Base-by-base conservation (phyloP, 2,329 filamentous ascomycete species). In the Neurospora crassa region DNA sequence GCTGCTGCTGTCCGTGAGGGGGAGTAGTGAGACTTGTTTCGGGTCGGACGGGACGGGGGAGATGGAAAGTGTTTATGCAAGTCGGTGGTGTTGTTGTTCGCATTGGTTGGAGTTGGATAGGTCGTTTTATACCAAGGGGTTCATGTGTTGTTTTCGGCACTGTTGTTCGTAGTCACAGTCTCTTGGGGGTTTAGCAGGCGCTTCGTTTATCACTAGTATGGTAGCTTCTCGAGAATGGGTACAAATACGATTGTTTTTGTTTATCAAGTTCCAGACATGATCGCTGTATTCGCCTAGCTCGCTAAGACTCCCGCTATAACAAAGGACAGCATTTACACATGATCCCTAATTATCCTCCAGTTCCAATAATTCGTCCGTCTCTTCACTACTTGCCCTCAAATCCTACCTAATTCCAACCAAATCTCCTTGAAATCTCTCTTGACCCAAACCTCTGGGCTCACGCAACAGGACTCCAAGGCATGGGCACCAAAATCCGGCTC, bases 401-500 rank as follows among this genome's bases (percentile, higher is more conserved):
- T 10, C 42, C 68, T 43, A 40, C 5, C 34, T 24, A 12, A 6
- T 34, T 10, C 41, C 45, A 69, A 69, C 43, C 68, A 69, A 69
- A 71, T 69, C 41, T 67, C 72, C 53, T 42, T 34, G 47, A 20
- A 29, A 67, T 59, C 45, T 20, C 4, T 18, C 20, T 24, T 40
- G 10, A 14, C 18, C 10, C 3, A 18, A 41, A 14, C 14, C 47
- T 12, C 24, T 0, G 7, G 6, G 34, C 40, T 74, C 86, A 97
- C 74, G 91, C 91, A 73, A 97, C 93, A 4, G 96, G 94, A 74
- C 93, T 97, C 96, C 96, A 99, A 10, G 94, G 92, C 91, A 97
- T 94, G 14, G 96, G 93, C 73, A 98, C 90, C 79, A 99, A 81
- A 77, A 99, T 94, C 77, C 92, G 88, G 79, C 93, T 97, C 87